Percentiles rank a stretch among this genome's conserved stretches.
Conservation (phyloP, 768 basidiomycete species). For the Tylopilus plumbeoviolaceoides region DNA sequence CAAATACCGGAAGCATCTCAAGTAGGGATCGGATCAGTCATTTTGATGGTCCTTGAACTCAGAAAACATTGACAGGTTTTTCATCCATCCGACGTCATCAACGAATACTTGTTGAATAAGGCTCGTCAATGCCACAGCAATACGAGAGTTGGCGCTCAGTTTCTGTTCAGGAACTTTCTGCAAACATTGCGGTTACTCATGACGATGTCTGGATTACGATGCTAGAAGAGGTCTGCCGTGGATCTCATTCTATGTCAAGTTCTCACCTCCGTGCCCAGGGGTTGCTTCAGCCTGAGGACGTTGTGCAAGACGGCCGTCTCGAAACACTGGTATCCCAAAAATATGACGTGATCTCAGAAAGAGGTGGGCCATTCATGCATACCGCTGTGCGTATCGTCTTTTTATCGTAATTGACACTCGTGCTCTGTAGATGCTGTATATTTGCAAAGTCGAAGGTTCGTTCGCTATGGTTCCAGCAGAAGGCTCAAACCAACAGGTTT, state of each 20-base stretch:
- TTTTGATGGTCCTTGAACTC: background rate
- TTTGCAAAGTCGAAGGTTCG: constrained; percentile 9
- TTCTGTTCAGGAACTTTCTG: background rate
- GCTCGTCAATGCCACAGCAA: background rate
- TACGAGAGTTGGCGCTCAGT: background rate
- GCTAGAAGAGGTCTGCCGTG: constrained; percentile 4
- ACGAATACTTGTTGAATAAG: background rate
- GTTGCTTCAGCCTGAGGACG: background rate
- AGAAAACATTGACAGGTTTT: background rate
- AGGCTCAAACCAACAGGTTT: background rate
- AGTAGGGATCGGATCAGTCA: background rate
- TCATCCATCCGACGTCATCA: background rate
- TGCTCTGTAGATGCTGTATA: constrained; percentile 1
- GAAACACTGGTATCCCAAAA: background rate
- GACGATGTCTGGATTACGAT: constrained; percentile 7
- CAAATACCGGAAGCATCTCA: background rate
- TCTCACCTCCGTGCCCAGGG: background rate
- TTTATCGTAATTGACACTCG: background rate
- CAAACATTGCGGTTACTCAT: background rate
- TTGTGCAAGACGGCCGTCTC: background rate
- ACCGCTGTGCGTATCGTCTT: too few species aligned
- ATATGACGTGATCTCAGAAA: background rate
- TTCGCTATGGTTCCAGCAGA: background rate
- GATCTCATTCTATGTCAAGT: background rate
- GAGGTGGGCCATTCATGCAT: background rate